These are phyloP conservation scores for Ganoderma lucidum DNA, from an alignment of 1,284 basidiomycete genomes.

Conservation along the genomic window DNA sequence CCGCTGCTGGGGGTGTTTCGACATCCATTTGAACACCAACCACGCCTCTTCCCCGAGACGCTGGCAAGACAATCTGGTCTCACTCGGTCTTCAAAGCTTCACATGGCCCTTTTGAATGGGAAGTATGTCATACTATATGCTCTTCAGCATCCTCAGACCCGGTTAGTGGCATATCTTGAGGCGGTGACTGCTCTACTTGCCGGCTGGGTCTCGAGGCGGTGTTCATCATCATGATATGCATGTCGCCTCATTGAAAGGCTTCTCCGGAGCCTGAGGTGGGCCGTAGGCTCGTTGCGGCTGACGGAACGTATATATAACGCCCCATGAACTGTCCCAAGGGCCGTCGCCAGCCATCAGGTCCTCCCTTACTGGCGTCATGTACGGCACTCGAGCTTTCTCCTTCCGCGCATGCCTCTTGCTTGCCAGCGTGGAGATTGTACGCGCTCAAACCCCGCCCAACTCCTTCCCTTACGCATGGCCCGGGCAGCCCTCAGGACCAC, in stretches of 20 bases:
- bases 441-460: conserved; percentile 21
- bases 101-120: background rate
- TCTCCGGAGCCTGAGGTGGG: background rate
- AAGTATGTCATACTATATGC: background rate
- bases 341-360: background rate
- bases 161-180: background rate
- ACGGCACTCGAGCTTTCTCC: background rate
- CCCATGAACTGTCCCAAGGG: background rate
- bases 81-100: background rate
- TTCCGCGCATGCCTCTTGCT: background rate
- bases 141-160: background rate
- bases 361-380: background rate
- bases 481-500: conserved; percentile 33
- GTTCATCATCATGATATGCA: background rate
- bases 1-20: background rate
- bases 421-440: background rate
- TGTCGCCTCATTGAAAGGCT: background rate
- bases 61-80: background rate
- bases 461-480: conserved; percentile 36
- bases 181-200: background rate
- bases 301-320: background rate
- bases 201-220: background rate
- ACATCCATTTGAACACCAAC: background rate
- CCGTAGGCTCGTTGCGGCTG: background rate
- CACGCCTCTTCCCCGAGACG: background rate